Base-by-base conservation (phyloP, 805 yeast genomes). In the Nakazawaea ernobii region DNA sequence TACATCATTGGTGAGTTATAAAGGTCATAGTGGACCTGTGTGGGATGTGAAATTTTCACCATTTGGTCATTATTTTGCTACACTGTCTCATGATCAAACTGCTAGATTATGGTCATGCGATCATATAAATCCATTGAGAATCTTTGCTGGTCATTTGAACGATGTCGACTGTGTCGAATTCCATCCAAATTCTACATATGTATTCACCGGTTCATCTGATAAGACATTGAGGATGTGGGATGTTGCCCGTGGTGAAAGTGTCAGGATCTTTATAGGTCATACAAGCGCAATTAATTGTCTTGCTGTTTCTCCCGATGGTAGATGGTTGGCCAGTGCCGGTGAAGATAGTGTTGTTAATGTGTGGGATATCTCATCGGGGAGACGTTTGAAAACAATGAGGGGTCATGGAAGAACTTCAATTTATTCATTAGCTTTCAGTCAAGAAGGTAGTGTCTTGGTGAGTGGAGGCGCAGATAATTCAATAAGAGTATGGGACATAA, bases 161-260 rank as follows among this genome's bases (percentile, higher is more conserved):
- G 99, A 94, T 68, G 98, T 94, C 35, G 98, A 94, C 61, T 82
- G 92, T 55, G 95, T 92, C 33, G 83, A 82, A 43, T 94, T 92
- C 77, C 99, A 94, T 68, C 98, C 99, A 26, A 94, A 94, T 64
- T 91, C 97, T 8, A 86, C 91, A 42, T 94, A 94, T 62, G 82
- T 94, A 6, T 83, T 94, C 59, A 92, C 99, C 0, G 99, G 99
- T 6, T 88, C 96, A 6, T 80, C 91, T 53, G 99, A 94, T 67
- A 89, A 90, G 67, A 89, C 98, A 0, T 85, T 95, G 59, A 76
- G 99, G 53, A 91, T 94, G 97, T 94, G 99, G 99, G 99, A 94
- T 64, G 82, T 94, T 26, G 79, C 82, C 33, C 77, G 82, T 37
- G 99, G 99, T 35, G 83, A 81, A 53, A 82, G 95, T 36, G 97